Evolutionary conservation across 148 eudicot genomes (phyloP), one percentile per base, ranked within the genome.

Genomic region (Camellia japonica): DNA sequence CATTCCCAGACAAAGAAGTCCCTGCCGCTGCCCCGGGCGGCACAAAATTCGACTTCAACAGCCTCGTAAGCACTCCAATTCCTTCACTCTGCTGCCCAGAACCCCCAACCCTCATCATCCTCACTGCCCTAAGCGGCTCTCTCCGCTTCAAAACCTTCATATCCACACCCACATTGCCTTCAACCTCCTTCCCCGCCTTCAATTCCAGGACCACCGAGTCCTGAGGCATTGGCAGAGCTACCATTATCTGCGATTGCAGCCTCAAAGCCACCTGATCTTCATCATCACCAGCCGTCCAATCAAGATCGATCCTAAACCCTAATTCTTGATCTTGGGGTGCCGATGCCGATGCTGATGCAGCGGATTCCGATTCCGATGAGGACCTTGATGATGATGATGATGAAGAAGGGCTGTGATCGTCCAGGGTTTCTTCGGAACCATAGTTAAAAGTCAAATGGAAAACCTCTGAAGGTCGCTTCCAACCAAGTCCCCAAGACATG

Each of bases 401-500:
- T 3, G 91, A 82, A 19, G 81, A 7, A 14, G 82, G 84, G 41
- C 69, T 54, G 8, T 23, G 83, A 20, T 84, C 88, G 3, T 84
- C 86, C 10, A 76, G 49, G 6, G 83, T 47, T 11, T 87, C 87
- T 2, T 89, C 86, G 14, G 74, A 65, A 59, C 99, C 99, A 82
- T 90, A 97, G 81, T 84, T 85, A 3, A 97, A 80, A 16, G 92
- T 81, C 62, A 97, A 68, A 79, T 91, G 91, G 87, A 94, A 94
- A 16, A 86, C 77, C 74, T 97, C 99, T 6, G 92, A 89, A 6
- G 95, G 85, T 13, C 98, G 85, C 73, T 94, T 97, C 99, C 99
- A 97, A 2, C 93, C 99, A 73, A 97, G 80, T 58, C 99, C 98
- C 99, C 99, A 97, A 20, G 99, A 97, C 99, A 97, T 97, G 84